Evolutionary conservation across 202 grass and related monocot species (phyloP), one percentile per base, ranked within the genome.

Genomic region (Schoenoplectus triqueter): DNA sequence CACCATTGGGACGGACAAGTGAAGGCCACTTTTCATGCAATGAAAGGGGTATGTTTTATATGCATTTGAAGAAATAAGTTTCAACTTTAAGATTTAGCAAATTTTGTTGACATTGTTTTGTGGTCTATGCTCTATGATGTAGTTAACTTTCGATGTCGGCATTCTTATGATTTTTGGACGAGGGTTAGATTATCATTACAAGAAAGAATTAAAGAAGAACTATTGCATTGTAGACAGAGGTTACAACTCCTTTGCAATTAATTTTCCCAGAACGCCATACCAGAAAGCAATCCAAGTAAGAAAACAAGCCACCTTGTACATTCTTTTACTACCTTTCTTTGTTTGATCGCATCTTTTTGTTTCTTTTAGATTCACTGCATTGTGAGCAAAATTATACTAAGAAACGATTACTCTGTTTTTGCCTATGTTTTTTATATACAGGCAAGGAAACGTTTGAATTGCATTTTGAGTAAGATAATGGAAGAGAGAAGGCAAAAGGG

Each of bases 111-210:
- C 11, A 47, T 60, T 0, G 11, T 82, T 82, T 18, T 59, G 10
- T 31, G 40, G 6, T 56, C 14, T 59, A 15, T 56, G 52, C 31
- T 31, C 31, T 31, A 39, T 15, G 11, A 14, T 55, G 10, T 80
- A 97, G 95, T 86, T 94, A 52, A 83, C 96, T 64, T 96, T 99
- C 70, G 80, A 99, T 69, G 91, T 99, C 7, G 93, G 88, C 57
- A 84, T 96, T 61, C 87, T 87, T 47, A 64, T 79, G 51, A 86
- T 94, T 85, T 99, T 99, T 42, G 96, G 93, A 11, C 82, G 84
- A 8, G 82, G 42, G 22, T 46, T 99, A 50, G 86, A 89, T 5
- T 57, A 81, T 46, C 57, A 64, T 7, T 75, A 83, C 65, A 91
- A 80, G 80, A 81, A 84, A 46, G 88, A 94, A 84, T 80, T 99